These are phyloP conservation scores for Blastobotrys muscicola DNA, from an alignment of 805 yeast species.

Conservation along the genomic window DNA sequence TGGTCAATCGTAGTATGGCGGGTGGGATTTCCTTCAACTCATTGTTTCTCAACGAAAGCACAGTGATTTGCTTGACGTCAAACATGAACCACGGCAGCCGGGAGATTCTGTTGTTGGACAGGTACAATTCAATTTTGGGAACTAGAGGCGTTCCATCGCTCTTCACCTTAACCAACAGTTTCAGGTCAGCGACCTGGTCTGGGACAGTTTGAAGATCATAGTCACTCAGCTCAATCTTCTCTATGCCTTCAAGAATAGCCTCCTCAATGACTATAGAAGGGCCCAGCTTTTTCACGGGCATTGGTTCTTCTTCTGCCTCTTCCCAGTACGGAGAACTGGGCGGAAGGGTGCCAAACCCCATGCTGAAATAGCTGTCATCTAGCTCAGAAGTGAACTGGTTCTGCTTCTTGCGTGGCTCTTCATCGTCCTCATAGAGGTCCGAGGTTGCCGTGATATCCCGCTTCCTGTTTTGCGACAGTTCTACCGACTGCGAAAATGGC, in stretches of 20 bases:
- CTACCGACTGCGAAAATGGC: too few species aligned
- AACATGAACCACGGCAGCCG: constrained; percentile 25
- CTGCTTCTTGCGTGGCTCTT: too few species aligned
- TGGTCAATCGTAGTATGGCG: constrained; percentile 22
- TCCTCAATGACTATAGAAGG: constrained; percentile 4
- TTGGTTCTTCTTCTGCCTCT: too few species aligned
- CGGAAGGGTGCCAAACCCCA: too few species aligned
- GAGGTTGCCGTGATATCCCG: too few species aligned
- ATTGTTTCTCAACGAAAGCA: constrained; percentile 28
- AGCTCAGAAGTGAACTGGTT: too few species aligned
- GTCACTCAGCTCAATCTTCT: constrained; percentile 15
- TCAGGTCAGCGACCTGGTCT: constrained; percentile 26
- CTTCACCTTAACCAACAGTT: constrained; percentile 18
- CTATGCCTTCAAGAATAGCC: constrained; percentile 12
- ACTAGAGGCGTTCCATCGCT: constrained; percentile 14
- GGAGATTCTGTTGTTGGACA: constrained; percentile 23
- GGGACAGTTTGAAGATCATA: constrained; percentile 26
- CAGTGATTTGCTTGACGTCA: constrained; percentile 26
- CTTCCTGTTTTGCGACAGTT: too few species aligned
- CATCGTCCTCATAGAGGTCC: too few species aligned
- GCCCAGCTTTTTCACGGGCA: too few species aligned
- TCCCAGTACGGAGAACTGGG: too few species aligned
- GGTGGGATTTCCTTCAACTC: constrained; percentile 25
- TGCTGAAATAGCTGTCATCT: too few species aligned
- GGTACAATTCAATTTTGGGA: constrained; percentile 22